Evolutionary conservation across 2,329 filamentous ascomycete genomes (phyloP).

Genomic region (Penicillium olsonii): DNA sequence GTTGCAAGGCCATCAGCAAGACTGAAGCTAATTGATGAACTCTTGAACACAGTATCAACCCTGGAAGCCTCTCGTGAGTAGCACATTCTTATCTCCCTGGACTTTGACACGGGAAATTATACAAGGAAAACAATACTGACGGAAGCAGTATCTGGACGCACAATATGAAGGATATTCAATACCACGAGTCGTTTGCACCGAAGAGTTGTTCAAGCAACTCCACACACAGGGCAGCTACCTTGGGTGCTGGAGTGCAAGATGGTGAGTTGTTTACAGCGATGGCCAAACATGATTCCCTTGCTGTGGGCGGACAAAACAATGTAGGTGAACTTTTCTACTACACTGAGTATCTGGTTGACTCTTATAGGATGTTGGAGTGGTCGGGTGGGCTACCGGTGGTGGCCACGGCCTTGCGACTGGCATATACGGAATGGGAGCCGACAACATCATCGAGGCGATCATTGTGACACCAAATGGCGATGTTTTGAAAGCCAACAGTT

Average conservation of each 20-base stretch:
- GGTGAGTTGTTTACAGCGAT: slow-evolving; percentile 5
- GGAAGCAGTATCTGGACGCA: slow-evolving; percentile 49
- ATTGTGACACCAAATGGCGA: slow-evolving; percentile 38
- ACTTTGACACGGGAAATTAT: no score
- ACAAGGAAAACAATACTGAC: no score
- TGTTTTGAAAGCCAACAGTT: slow-evolving; percentile 15
- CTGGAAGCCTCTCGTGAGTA: no score
- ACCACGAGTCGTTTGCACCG: slow-evolving; percentile 24
- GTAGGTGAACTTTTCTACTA: not conserved
- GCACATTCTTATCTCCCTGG: no score
- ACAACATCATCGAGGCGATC: not conserved
- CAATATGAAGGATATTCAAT: slow-evolving; percentile 38
- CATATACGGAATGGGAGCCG: not conserved
- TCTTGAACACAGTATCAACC: no score
- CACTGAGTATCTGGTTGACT: no score
- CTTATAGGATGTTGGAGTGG: not conserved
- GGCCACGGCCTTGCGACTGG: not conserved
- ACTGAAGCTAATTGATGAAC: no score
- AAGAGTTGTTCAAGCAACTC: not conserved
- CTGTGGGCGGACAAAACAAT: slow-evolving; percentile 4
- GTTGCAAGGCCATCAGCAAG: no score
- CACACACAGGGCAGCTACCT: slow-evolving; percentile 1
- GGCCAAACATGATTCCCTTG: slow-evolving; percentile 1
- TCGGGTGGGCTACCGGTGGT: not conserved
- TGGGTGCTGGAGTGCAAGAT: slow-evolving; percentile 13